Percentiles rank a stretch among this genome's conserved stretches.
These are phyloP conservation scores for Boletus vermiculosoides DNA, from an alignment of 768 basidiomycete species.

Conservation along the genomic window DNA sequence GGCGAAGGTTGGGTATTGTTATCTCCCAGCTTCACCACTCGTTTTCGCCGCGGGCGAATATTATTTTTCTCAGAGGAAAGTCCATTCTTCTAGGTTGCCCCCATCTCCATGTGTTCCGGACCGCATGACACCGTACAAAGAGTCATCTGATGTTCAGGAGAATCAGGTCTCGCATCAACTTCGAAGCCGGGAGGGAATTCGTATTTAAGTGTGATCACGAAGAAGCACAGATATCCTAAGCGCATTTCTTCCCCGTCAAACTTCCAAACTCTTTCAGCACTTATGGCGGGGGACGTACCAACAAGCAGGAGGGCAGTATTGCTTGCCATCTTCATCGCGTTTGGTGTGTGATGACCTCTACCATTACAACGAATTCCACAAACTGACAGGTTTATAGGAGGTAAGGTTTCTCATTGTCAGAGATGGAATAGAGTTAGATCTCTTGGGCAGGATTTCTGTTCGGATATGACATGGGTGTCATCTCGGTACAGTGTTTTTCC, in stretches of 20 bases:
- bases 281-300: slow-evolving; percentile 45
- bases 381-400: slow-evolving; percentile 14
- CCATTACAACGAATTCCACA: neutral
- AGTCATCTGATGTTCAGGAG: slow-evolving; percentile 18
- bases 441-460: slow-evolving; percentile 52
- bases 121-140: slow-evolving; percentile 3
- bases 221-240: neutral
- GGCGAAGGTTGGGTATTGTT: neutral
- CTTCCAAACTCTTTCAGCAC: neutral
- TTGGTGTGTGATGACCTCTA: slow-evolving; percentile 43
- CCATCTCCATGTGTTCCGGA: slow-evolving; percentile 5
- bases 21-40: neutral
- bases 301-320: slow-evolving; percentile 64
- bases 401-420: slow-evolving; percentile 10
- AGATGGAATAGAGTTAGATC: neutral
- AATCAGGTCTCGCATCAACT: neutral
- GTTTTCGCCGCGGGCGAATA: neutral
- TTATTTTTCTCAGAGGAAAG: neutral
- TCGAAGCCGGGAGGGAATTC: neutral
- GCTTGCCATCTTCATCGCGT: slow-evolving; percentile 70
- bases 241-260: neutral
- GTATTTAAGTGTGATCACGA: slow-evolving; percentile 9
- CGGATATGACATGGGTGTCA: slow-evolving; percentile 77
- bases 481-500: slow-evolving; percentile 47
- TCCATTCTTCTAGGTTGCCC: neutral